Evolutionary conservation across 176 grass and related monocot species (phyloP), one percentile per base, ranked within the genome.

Genomic region (Pontederia crassipes): DNA sequence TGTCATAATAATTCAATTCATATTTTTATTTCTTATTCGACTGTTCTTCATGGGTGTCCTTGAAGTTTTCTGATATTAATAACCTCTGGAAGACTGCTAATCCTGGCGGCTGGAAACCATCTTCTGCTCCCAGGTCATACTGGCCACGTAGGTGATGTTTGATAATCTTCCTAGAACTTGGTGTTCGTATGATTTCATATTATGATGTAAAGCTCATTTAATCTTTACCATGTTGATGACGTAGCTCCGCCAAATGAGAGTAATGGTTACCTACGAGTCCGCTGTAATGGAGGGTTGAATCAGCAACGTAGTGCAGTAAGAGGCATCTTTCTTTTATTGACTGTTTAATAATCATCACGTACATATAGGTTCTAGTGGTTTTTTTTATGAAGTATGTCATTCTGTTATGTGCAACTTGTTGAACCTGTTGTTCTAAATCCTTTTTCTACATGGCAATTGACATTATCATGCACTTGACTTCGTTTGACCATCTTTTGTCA

Each of bases 281-380:
- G 93, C 8, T 97, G 93, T 80, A 97, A 97, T 76, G 93, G 93
- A 71, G 93, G 93, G 40, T 80, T 97, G 76, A 91, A 80, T 67
- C 93, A 97, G 74, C 93, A 97, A 83, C 84, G 87, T 56, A 91
- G 68, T 71, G 93, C 93, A 17, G 92, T 97, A 91, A 64, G 81
- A 75, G 80, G 55, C 64, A 45, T 52, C 79, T 8, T 54, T 28
- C 59, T 20, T 67, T 67, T 55, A 24, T 67, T 13, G 49, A 47
- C 17, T 48, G 48, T 77, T 69, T 51, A 24, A 55, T 61, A 8
- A 17, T 51, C 46, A 50, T 9, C 49, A 9, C 10, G 49, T 24
- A 24, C 20, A 24, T 65, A 11, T 12, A 28, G 0, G 32, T 40
- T 40, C 32, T 40, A 40, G 32, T 7, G 32, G 32, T 0, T 40